Evolutionary conservation across 2,329 filamentous ascomycete genomes (phyloP).

Genomic region (Microcera coccophila): DNA sequence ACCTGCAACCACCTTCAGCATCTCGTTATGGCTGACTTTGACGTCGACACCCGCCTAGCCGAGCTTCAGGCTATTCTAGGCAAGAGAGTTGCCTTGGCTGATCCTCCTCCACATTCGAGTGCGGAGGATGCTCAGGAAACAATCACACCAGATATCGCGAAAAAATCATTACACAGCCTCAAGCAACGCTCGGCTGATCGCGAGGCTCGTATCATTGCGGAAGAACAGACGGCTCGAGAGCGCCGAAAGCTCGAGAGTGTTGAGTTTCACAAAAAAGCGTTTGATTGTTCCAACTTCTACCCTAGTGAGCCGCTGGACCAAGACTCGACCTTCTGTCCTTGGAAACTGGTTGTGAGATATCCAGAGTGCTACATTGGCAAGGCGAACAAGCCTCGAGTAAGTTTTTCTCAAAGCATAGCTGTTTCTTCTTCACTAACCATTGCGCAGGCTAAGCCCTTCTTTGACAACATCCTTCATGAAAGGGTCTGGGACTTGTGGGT

Average conservation of each 20-base stretch:
- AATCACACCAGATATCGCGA: background rate
- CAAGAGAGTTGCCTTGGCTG: conserved; percentile 15
- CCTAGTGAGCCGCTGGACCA: conserved; percentile 23
- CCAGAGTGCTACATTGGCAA: conserved; percentile 56
- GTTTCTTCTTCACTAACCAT: conserved; percentile 10
- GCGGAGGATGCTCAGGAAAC: background rate
- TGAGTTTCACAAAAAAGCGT: conserved; percentile 11
- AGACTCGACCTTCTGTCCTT: conserved; percentile 44
- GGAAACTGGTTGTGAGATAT: conserved; percentile 54
- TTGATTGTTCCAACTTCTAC: conserved; percentile 23
- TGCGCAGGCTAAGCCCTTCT: conserved; percentile 46
- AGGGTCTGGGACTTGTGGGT: conserved; percentile 74
- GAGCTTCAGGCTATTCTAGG: conserved; percentile 20
- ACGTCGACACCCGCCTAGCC: conserved; percentile 18
- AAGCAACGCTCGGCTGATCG: background rate
- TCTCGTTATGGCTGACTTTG: conserved; percentile 16
- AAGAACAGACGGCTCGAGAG: background rate
- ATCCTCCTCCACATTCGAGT: conserved; percentile 1
- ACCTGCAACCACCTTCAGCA: conserved; percentile 1
- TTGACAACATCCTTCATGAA: conserved; percentile 55
- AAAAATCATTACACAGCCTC: background rate
- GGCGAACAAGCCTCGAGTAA: conserved; percentile 46
- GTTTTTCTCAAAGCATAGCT: conserved; percentile 16
- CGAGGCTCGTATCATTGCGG: background rate
- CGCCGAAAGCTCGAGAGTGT: conserved; percentile 7